Evolutionary conservation across 2,329 filamentous ascomycete genomes (phyloP), one percentile per base, ranked within the genome.

Genomic region (Cytospora schulzeri): DNA sequence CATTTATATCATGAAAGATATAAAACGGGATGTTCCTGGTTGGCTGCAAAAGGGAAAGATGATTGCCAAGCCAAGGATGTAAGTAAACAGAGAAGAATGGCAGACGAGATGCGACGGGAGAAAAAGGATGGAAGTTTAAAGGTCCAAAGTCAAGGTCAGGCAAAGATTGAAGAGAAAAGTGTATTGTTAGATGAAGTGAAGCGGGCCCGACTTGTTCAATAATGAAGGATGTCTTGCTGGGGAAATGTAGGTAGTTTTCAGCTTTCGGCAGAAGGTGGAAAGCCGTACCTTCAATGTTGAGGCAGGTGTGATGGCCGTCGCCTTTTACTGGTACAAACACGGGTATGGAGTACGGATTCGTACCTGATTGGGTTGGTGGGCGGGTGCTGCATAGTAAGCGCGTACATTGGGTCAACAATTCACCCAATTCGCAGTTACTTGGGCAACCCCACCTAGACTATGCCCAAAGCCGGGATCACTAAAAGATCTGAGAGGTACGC

Each of bases 1-100:
- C 33, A 51, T 29, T 35, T 64, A 64, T 63, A 57, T 57, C 61
- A 35, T 53, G 52, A 54, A 51, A 52, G 62, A 56, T 57, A 45
- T 33, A 38, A 54, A n/a, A 62, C 35, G 24, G 57, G 33, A 64
- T 61, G 53, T 33, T 29, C 56, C 33, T 58, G 53, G 26, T 54
- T 33, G 58, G 33, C 35, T 48, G 45, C 59, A 35, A 45, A 28
- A 58, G 41, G 26, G 58, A 35, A 55, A 22, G 38, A 51, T 26
- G 56, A 51, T 29, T 35, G 33, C 9, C 12, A 14, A 24, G 28
- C n/a, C 41, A 35, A 48, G 31, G 55, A 57, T 28, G 33, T 31
- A 56, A 19, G 33, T 31, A 56, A 24, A 51, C 41, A 61, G 38
- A 33, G 24, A 31, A 60, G 17, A 48, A 29, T 24, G 58, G 48